Evolutionary conservation across 106 monocot species (phyloP).

Genomic region (Alisma plantagoaquatica): DNA sequence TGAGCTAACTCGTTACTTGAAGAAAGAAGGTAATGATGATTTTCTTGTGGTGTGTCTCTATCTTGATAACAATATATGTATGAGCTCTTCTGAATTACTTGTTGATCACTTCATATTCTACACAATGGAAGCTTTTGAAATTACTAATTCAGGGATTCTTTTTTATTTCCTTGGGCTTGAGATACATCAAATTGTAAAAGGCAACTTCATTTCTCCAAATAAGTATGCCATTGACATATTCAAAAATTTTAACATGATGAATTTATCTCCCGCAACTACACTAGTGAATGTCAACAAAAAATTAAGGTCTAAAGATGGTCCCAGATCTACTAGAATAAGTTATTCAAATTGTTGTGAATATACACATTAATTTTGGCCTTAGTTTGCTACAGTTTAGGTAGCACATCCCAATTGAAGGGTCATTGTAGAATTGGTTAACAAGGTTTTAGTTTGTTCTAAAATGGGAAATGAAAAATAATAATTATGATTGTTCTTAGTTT

Average conservation of each 20-base stretch:
- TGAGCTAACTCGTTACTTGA: neutral
- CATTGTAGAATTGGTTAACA: no score
- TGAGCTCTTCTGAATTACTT: neutral
- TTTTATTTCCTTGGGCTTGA: slow-evolving; percentile 3
- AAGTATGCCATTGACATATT: slow-evolving; percentile 3
- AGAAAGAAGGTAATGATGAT: neutral
- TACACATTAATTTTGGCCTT: no score
- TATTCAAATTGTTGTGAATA: no score
- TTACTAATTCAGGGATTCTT: neutral
- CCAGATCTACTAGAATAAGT: no score
- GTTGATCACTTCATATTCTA: neutral
- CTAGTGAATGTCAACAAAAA: neutral
- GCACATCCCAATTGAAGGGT: no score
- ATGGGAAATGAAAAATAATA: no score
- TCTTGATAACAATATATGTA: neutral
- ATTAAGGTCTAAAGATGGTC: neutral
- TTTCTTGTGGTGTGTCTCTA: slow-evolving; percentile 2
- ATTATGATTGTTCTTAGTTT: no score
- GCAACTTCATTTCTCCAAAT: neutral
- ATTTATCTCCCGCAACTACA: neutral
- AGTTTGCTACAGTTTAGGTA: no score
- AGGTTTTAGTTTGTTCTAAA: no score
- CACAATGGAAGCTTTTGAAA: neutral
- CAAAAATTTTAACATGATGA: neutral
- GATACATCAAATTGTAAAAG: neutral